A percentile compares a stretch with the other conserved stretches of the same genome.
phyloP scores from a whole-genome alignment of 2,329 filamentous ascomycete genomes.

The Penicillium sp. region DNA sequence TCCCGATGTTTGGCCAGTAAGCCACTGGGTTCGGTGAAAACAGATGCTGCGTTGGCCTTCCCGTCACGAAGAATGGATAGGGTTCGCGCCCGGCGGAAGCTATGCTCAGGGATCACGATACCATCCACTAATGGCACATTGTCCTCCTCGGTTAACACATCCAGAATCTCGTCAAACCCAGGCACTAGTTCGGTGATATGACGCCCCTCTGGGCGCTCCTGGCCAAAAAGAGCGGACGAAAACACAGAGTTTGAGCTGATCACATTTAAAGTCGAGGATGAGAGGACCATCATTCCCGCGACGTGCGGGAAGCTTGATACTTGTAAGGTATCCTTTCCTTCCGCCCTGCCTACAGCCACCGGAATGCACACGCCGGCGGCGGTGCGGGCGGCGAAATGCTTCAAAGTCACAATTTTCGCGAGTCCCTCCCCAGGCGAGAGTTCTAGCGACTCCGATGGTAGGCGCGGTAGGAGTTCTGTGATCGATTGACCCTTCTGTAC shows the following conservation, averaged over 20 bases:
- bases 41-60: conserved; percentile 70
- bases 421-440: conserved; percentile 71
- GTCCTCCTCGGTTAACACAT: conserved; percentile 81
- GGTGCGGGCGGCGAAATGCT: conserved; percentile 82
- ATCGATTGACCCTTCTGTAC: conserved; percentile 69
- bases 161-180: conserved; percentile 78
- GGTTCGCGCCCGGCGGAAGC: conserved; percentile 84
- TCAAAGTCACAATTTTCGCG: conserved; percentile 66
- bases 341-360: conserved; percentile 71
- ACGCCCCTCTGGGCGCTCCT: conserved; percentile 77
- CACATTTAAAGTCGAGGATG: conserved; percentile 72
- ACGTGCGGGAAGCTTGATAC: conserved; percentile 96
- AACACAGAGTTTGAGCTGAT: conserved; percentile 95
- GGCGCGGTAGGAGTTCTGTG: conserved; percentile 72
- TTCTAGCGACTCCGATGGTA: conserved; percentile 70
- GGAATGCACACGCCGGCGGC: conserved; percentile 76
- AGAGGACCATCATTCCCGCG: conserved; percentile 90
- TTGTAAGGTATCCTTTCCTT: conserved; percentile 67
- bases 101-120: conserved; percentile 95
- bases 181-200: conserved; percentile 78
- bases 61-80: conserved; percentile 80
- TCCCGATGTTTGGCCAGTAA: conserved; percentile 84
- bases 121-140: conserved; percentile 80
- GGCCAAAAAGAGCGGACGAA: conserved; percentile 85
- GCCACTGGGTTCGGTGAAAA: conserved; percentile 80